A percentile compares a stretch with the other conserved stretches of the same genome.
These are phyloP conservation scores for Hyaloscypha variabilis DNA, from an alignment of 495 filamentous ascomycete genomes.

Conservation along the genomic window DNA sequence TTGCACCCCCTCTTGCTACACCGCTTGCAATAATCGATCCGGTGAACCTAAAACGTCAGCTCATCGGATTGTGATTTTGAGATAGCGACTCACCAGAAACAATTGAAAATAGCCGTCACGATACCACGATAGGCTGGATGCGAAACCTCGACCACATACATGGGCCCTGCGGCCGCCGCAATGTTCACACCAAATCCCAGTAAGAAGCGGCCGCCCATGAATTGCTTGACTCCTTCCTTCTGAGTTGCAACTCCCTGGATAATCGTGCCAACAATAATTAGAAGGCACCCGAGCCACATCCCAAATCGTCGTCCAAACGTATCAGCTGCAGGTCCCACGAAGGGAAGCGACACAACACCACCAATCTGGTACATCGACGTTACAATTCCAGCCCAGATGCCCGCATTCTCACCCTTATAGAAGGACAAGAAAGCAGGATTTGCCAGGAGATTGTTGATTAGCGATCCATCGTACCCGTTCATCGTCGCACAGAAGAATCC, in stretches of 20 bases:
- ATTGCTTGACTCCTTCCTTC: conserved; percentile 40
- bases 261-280: conserved; percentile 64
- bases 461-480: conserved; percentile 61
- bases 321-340: conserved; percentile 53
- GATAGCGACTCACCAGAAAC: conserved; percentile 45
- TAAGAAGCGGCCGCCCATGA: conserved; percentile 77
- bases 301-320: conserved; percentile 61
- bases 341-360: conserved; percentile 56
- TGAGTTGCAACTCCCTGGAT: conserved; percentile 49
- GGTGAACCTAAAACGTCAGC: conserved; percentile 28
- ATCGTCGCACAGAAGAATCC: conserved; percentile 48
- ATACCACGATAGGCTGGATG: conserved; percentile 74
- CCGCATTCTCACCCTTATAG: conserved; percentile 35
- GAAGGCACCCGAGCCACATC: conserved; percentile 61
- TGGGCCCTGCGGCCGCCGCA: conserved; percentile 67
- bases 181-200: conserved; percentile 77
- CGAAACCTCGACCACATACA: conserved; percentile 76
- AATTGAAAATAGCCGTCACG: conserved; percentile 65
- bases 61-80: neutral
- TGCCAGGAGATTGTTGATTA: conserved; percentile 41
- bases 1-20: conserved; percentile 28
- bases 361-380: conserved; percentile 62
- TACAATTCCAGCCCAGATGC: conserved; percentile 53
- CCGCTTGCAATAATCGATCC: conserved; percentile 31
- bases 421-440: conserved; percentile 32